A percentile compares a stretch with the other conserved stretches of the same genome.
These are phyloP conservation scores for Zalaria sp. DNA, from an alignment of 2,329 filamentous ascomycete genomes.

Conservation along the genomic window DNA sequence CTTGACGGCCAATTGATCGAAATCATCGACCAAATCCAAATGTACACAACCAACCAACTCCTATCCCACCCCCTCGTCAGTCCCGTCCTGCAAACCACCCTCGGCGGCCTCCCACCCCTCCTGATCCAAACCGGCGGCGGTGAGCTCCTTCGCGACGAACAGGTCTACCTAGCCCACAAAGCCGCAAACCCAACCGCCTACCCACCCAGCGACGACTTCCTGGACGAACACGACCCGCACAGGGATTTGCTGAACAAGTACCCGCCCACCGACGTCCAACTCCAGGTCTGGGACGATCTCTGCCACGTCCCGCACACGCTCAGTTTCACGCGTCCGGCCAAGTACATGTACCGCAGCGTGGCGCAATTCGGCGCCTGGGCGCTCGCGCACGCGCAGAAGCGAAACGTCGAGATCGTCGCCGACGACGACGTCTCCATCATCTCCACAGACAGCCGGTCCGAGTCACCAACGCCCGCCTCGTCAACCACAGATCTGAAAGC, in stretches of 20 bases:
- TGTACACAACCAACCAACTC: constrained; percentile 72
- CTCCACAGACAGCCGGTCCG: constrained; percentile 13
- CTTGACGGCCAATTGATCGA: constrained; percentile 58
- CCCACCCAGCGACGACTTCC: constrained; percentile 48
- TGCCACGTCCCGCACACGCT: constrained; percentile 86
- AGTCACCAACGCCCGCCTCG: constrained; percentile 15
- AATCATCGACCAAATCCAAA: constrained; percentile 85
- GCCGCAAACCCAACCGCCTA: constrained; percentile 73
- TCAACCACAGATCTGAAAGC: constrained; percentile 19
- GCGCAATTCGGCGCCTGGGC: constrained; percentile 92
- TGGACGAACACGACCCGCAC: constrained; percentile 48
- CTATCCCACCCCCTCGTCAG: constrained; percentile 81
- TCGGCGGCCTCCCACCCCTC: constrained; percentile 80
- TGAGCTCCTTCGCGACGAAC: constrained; percentile 82
- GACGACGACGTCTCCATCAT: constrained; percentile 67
- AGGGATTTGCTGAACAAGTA: constrained; percentile 45
- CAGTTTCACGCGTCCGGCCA: constrained; percentile 92
- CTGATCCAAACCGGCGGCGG: constrained; percentile 78
- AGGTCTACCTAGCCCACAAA: constrained; percentile 91
- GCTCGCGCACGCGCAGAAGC: constrained; percentile 66
- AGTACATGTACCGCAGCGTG: constrained; percentile 86
- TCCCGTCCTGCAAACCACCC: constrained; percentile 70
- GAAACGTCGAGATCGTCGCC: constrained; percentile 65
- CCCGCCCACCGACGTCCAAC: constrained; percentile 75
- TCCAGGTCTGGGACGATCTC: constrained; percentile 92